Percentiles rank a stretch among this genome's conserved stretches.
Evolutionary conservation across 768 basidiomycete genomes (phyloP).

Genomic region (Psilocybe cyanescens): DNA sequence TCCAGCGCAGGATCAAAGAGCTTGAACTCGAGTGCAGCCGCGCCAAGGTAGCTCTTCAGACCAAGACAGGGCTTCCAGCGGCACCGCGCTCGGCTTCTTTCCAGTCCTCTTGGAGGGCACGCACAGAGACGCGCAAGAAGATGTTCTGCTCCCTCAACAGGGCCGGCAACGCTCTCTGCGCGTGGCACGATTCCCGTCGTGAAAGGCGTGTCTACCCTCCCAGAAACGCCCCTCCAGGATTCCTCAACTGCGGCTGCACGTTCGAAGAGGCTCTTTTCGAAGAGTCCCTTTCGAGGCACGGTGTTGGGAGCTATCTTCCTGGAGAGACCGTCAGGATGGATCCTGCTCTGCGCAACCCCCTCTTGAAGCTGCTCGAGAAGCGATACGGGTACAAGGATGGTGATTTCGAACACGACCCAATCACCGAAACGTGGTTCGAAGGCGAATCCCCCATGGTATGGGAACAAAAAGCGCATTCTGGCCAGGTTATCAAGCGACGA

Average conservation of each 20-base stretch:
- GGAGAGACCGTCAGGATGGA: slow-evolving; percentile 91
- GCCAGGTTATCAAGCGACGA: slow-evolving; percentile 34
- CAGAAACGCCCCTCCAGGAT: slow-evolving; percentile 76
- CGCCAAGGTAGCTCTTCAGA: slow-evolving; percentile 39
- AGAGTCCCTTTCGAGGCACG: slow-evolving; percentile 78
- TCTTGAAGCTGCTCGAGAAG: slow-evolving; percentile 69
- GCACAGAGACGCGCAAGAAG: slow-evolving; percentile 73
- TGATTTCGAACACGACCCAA: slow-evolving; percentile 77
- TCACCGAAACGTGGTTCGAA: slow-evolving; percentile 67
- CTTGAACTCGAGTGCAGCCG: slow-evolving; percentile 64
- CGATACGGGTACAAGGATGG: slow-evolving; percentile 84
- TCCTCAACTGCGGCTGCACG: slow-evolving; percentile 87
- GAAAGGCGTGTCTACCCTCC: slow-evolving; percentile 80
- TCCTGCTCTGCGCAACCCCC: slow-evolving; percentile 80
- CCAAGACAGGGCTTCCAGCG: slow-evolving; percentile 21
- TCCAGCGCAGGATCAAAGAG: slow-evolving; percentile 63
- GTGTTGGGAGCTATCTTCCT: slow-evolving; percentile 81
- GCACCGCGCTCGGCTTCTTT: slow-evolving; percentile 51
- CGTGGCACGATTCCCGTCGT: slow-evolving; percentile 89
- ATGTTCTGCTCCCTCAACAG: slow-evolving; percentile 83
- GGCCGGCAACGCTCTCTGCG: slow-evolving; percentile 86
- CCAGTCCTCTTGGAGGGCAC: slow-evolving; percentile 67
- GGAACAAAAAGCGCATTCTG: slow-evolving; percentile 59
- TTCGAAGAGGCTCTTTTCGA: slow-evolving; percentile 87
- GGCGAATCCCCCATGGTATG: slow-evolving; percentile 67